Evolutionary conservation across 352 stramenopile species (phyloP), one percentile per base, ranked within the genome.

Genomic region (Pythium periplocum): DNA sequence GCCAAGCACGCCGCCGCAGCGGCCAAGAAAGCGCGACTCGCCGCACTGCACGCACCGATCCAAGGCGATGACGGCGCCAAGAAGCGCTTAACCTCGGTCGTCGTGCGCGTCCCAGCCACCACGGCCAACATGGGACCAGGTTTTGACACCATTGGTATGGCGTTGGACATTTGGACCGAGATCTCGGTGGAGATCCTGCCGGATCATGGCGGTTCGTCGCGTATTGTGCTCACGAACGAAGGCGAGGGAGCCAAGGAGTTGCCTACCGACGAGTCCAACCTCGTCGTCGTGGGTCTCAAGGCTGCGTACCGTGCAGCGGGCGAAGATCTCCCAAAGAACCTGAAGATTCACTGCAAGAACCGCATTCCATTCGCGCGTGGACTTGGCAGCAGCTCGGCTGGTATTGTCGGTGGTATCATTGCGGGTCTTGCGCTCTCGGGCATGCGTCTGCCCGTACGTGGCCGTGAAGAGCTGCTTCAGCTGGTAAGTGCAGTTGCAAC

Each of bases 331-430:
- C 97, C 97, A 26, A 72, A 71, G 26, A 62, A 86, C 53, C 67
- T 99, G 31, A 95, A 96, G 57, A 98, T 99, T 72, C 93, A 98
- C 71, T 98, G 97, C 64, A 96, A 98, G 57, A 98, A 98, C 75
- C 87, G 95, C 40, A 99, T 99, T 53, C 96, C 97, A 12, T 99
- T 98, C 73, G 96, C 95, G 4, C 79, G 96, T 39, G 97, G 97
- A 33, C 81, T 99, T 26, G 97, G 97, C 44, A 98, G 88, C 67
- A 98, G 92, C 55, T 98, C 90, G 53, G 97, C 97, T 5, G 97
- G 96, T n/a, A 99, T 99, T 73, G 95, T 99, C 26, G 96, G 93
- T 35, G 97, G 97, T 30, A 97, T 99, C 68, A 98, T 99, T 61
- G 96, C 96, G 2, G 97, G 97, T 40, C 84, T 99, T n/a, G 94